Evolutionary conservation across 2,329 filamentous ascomycete species (phyloP).

Genomic region (Elsinoe australis): DNA sequence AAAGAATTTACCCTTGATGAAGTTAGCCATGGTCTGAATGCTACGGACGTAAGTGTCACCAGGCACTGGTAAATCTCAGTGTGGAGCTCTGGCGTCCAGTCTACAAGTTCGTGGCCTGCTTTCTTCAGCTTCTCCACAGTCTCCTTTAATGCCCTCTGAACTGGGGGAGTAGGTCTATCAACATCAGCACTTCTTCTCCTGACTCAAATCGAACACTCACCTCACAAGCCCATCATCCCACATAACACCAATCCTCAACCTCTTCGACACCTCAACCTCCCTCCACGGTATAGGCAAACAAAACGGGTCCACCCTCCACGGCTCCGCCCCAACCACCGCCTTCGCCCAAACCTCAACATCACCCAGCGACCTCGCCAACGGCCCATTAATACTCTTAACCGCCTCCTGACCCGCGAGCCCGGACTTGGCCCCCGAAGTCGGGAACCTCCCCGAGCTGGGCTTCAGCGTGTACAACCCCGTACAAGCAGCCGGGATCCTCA

Average conservation of each 20-base stretch:
- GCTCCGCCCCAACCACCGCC: slow-evolving; percentile 38
- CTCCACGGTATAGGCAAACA: slow-evolving; percentile 50
- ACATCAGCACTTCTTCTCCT: background rate
- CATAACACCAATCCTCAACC: slow-evolving; percentile 54
- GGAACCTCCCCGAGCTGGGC: slow-evolving; percentile 53
- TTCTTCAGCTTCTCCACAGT: slow-evolving; percentile 46
- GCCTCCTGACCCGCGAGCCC: slow-evolving; percentile 59
- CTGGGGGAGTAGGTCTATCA: slow-evolving; percentile 49
- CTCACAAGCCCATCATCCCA: slow-evolving; percentile 53
- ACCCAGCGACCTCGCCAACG: slow-evolving; percentile 49
- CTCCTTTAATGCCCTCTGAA: slow-evolving; percentile 49
- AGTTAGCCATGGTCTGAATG: slow-evolving; percentile 2
- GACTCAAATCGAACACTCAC: slow-evolving; percentile 5
- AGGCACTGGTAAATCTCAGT: slow-evolving; percentile 44
- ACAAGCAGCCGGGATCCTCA: slow-evolving; percentile 51
- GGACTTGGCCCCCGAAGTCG: slow-evolving; percentile 47
- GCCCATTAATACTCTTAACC: slow-evolving; percentile 56
- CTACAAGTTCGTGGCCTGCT: slow-evolving; percentile 48
- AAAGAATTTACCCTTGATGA: slow-evolving; percentile 36
- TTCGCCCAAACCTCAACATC: slow-evolving; percentile 43
- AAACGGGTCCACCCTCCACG: slow-evolving; percentile 48
- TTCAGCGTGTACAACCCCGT: slow-evolving; percentile 52
- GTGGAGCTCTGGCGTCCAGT: slow-evolving; percentile 50
- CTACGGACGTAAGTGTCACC: slow-evolving; percentile 26
- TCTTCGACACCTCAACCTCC: slow-evolving; percentile 35